Evolutionary conservation across 192 early-diverging fungal genomes (phyloP), one percentile per base, ranked within the genome.

Genomic region (Diversispora eburnea): DNA sequence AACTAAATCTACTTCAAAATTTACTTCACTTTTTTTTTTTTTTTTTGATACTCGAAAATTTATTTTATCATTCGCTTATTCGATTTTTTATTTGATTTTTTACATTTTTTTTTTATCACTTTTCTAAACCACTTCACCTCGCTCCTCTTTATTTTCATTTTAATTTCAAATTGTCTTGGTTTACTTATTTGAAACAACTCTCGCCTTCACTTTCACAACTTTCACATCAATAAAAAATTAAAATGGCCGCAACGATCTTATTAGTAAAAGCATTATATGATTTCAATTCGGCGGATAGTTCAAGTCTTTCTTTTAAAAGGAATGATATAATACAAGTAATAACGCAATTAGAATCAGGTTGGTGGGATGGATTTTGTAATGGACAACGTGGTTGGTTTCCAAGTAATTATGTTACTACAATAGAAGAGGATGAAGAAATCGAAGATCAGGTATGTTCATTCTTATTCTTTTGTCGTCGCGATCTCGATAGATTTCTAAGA

Each of bases 291-390:
- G 83, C 86, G 33, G 94, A 95, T 66, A 79, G 84, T 52, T 89
- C 91, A 57, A 88, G 88, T 59, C 87, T 99, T 55, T 84, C 88
- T 5, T 97, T 99, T 79, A 84, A 86, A 65, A 84, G 88, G 70
- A 94, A 91, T 69, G 94, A 97, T 75, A 80, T 91, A 68, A 95
- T 99, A 76, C 90, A 95, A 72, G 96, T 99, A 6, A 80, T 96
- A 8, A 90, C 89, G 8, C 91, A 93, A 72, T 89, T 98, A 42
- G 88, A 91, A 70, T 93, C 93, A 1, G 97, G 96, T 13, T 99
- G 97, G 97, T 99, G 97, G 97, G 94, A 96, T 75, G 97, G 97
- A 15, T 77, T 90, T 68, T 91, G 89, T 76, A 84, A 85, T 64
- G 89, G 84, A 58, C 80, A 87, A 73, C 87, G 93, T 56, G 97